Evolutionary conservation across 768 basidiomycete genomes (phyloP).

Genomic region (Scleroderma bovista): DNA sequence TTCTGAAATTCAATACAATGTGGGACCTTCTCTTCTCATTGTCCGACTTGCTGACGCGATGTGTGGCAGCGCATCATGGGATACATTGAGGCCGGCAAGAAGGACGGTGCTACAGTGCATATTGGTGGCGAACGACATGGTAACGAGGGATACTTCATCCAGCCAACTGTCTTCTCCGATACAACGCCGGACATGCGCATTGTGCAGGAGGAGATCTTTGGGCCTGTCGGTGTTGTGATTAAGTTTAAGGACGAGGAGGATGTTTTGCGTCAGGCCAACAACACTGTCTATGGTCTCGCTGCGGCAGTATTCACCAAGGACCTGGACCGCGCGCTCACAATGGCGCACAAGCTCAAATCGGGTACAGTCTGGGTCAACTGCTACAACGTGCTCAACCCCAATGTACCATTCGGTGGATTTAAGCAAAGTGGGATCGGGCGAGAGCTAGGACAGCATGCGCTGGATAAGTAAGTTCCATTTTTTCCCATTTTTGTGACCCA

Average conservation of each 20-base stretch:
- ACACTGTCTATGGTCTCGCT: slow-evolving; percentile 82
- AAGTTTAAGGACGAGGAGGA: slow-evolving; percentile 70
- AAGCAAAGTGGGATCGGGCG: slow-evolving; percentile 81
- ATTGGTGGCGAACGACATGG: slow-evolving; percentile 59
- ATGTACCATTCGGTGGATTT: slow-evolving; percentile 80
- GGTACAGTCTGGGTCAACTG: slow-evolving; percentile 71
- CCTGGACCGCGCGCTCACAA: slow-evolving; percentile 65
- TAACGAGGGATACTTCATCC: slow-evolving; percentile 61
- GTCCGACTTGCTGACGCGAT: neutral
- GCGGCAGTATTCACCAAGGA: slow-evolving; percentile 82
- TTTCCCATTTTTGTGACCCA: neutral
- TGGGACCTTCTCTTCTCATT: slow-evolving; percentile 26
- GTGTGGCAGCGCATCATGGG: slow-evolving; percentile 57
- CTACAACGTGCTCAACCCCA: slow-evolving; percentile 20
- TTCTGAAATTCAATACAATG: slow-evolving; percentile 68
- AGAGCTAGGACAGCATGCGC: slow-evolving; percentile 75
- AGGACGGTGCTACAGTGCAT: slow-evolving; percentile 63
- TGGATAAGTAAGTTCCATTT: slow-evolving; percentile 38
- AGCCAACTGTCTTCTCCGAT: slow-evolving; percentile 72
- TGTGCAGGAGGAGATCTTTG: slow-evolving; percentile 73
- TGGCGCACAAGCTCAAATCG: slow-evolving; percentile 71
- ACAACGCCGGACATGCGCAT: slow-evolving; percentile 68
- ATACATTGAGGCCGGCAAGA: slow-evolving; percentile 73
- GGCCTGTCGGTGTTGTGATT: slow-evolving; percentile 71
- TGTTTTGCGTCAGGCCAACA: slow-evolving; percentile 72